phyloP scores from a whole-genome alignment of 805 yeast species.

The Lipomyces oligophaga region DNA sequence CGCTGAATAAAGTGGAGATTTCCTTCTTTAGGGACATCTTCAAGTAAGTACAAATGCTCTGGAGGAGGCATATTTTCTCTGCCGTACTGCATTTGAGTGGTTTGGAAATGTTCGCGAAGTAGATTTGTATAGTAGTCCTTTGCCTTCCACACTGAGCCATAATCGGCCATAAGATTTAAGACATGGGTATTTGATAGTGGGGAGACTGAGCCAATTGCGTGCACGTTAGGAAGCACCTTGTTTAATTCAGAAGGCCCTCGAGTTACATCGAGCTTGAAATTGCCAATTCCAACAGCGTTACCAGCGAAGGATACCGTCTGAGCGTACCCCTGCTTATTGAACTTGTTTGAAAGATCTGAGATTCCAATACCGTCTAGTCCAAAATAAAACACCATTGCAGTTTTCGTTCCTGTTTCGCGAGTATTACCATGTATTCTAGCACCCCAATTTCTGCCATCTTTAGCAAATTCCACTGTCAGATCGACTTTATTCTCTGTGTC shows the following conservation, averaged over 20 bases:
- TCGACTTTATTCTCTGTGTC: conserved; percentile 64
- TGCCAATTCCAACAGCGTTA: conserved; percentile 58
- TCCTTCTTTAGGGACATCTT: conserved; percentile 57
- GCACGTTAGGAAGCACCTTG: conserved; percentile 46
- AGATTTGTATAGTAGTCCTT: conserved; percentile 68
- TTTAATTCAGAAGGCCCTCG: conserved; percentile 53
- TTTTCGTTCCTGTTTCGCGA: conserved; percentile 40
- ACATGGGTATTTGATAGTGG: conserved; percentile 14
- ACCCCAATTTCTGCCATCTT: conserved; percentile 66
- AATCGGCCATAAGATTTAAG: conserved; percentile 7
- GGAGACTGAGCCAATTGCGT: conserved; percentile 42
- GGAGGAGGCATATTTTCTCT: conserved; percentile 42
- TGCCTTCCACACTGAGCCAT: conserved; percentile 56
- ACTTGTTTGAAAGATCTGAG: conserved; percentile 31
- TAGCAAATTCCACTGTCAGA: conserved; percentile 69
- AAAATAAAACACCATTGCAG: conserved; percentile 72
- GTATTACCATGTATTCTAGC: conserved; percentile 67
- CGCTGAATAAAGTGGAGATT: conserved; percentile 78
- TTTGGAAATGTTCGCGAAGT: conserved; percentile 63
- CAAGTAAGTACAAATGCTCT: conserved; percentile 45
- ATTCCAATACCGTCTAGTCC: conserved; percentile 55
- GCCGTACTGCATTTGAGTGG: conserved; percentile 30
- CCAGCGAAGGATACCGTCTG: conserved; percentile 49
- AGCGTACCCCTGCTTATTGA: conserved; percentile 10
- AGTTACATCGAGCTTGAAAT: conserved; percentile 57